A percentile compares a stretch with the other conserved stretches of the same genome.
phyloP scores from a whole-genome alignment of 495 filamentous ascomycete species.

The Apiosordaria backusii region DNA sequence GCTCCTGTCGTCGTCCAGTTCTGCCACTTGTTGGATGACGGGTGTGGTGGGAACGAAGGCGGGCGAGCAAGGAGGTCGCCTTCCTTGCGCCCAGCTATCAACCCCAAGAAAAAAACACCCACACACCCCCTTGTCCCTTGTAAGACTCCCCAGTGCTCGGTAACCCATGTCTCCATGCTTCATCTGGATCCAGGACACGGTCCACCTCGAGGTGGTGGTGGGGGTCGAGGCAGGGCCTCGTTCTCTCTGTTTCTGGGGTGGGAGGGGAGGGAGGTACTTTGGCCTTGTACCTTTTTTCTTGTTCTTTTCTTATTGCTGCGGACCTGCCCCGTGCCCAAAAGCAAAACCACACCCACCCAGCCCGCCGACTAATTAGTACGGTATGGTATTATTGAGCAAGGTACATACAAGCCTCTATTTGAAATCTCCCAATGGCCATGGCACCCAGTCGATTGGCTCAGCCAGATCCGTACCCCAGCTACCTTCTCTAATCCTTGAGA shows the following conservation, averaged over 20 bases:
- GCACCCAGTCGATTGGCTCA: slow-evolving; percentile 28
- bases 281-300: neutral
- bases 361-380: neutral
- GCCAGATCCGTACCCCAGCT: slow-evolving; percentile 20
- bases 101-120: neutral
- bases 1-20: neutral
- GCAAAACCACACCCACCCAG: neutral
- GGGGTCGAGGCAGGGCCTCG: neutral
- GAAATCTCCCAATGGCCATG: slow-evolving; percentile 24
- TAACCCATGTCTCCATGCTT: neutral
- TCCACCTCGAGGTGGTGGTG: neutral
- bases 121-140: neutral
- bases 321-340: slow-evolving; percentile 4
- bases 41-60: slow-evolving; percentile 1
- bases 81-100: slow-evolving; percentile 2
- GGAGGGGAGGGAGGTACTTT: neutral
- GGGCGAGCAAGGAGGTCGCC: neutral
- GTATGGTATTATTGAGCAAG: slow-evolving; percentile 3
- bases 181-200: neutral
- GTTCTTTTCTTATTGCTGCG: slow-evolving; percentile 5
- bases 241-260: neutral
- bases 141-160: neutral
- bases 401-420: slow-evolving; percentile 16
- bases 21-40: neutral
- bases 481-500: slow-evolving; percentile 4